Evolutionary conservation across 2,329 filamentous ascomycete species (phyloP).

Genomic region (Neurospora sp.): DNA sequence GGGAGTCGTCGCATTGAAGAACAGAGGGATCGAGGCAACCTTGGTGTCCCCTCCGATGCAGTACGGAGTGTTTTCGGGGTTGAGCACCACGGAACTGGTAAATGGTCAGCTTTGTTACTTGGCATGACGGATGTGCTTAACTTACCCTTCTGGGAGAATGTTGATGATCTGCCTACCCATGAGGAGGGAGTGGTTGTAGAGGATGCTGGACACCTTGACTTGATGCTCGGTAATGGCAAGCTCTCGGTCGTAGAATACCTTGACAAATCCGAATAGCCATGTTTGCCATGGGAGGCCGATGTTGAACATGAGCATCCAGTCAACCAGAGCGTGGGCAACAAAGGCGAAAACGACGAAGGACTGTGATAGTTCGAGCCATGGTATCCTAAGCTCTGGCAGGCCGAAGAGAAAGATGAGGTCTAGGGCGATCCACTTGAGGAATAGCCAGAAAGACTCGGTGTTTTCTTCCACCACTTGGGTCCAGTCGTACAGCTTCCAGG

Average conservation of each 20-base stretch:
- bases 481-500: conserved; percentile 85
- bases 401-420: conserved; percentile 83
- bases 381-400: conserved; percentile 79
- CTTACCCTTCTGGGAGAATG: conserved; percentile 83
- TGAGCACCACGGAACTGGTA: conserved; percentile 68
- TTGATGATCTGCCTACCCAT: conserved; percentile 96
- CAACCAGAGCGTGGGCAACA: conserved; percentile 57
- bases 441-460: conserved; percentile 77
- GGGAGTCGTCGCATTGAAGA: conserved; percentile 87
- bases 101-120: conserved; percentile 17
- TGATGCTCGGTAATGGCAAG: conserved; percentile 85
- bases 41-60: conserved; percentile 61
- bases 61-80: conserved; percentile 70
- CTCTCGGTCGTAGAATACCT: conserved; percentile 85
- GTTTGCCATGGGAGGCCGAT: conserved; percentile 68
- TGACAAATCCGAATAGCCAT: conserved; percentile 63
- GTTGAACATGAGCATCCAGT: conserved; percentile 88
- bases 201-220: conserved; percentile 77
- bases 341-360: conserved; percentile 63
- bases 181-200: conserved; percentile 89
- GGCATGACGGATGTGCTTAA: background rate
- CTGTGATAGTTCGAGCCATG: conserved; percentile 89
- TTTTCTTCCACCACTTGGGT: conserved; percentile 68
- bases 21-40: conserved; percentile 64
- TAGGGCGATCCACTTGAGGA: conserved; percentile 86